Percentiles rank a stretch among this genome's conserved stretches.
Evolutionary conservation across 2,329 filamentous ascomycete species (phyloP).

Genomic region (Ceratocystiopsis sp.): DNA sequence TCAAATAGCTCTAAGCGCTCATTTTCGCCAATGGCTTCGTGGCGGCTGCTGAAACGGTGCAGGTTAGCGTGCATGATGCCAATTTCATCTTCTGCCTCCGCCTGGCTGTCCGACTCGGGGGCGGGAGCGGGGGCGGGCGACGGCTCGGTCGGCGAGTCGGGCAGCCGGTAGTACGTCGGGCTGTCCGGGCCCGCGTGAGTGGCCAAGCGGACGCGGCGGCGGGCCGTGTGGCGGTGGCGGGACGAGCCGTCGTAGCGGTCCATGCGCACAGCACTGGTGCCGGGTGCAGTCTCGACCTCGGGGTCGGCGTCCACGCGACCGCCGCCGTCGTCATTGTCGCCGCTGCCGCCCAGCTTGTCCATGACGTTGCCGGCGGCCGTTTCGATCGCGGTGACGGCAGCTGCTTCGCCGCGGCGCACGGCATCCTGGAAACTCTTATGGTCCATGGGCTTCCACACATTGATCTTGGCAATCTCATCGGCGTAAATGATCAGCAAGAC

Average conservation of each 20-base stretch:
- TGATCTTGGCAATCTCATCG: conserved; percentile 26
- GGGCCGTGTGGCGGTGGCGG: too few species aligned
- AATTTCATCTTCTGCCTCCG: not conserved
- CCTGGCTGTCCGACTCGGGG: not conserved
- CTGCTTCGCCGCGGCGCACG: conserved; percentile 1
- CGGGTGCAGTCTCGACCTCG: not conserved
- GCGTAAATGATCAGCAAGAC: conserved; percentile 29
- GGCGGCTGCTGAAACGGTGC: too few species aligned
- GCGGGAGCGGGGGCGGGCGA: not conserved
- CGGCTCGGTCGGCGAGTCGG: not conserved
- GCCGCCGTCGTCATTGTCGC: too few species aligned
- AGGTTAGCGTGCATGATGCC: too few species aligned
- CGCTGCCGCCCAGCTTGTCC: not conserved
- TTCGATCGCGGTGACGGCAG: not conserved
- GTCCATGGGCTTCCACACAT: conserved; percentile 21
- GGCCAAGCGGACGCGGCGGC: not conserved
- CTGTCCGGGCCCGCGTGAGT: not conserved
- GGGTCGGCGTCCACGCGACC: not conserved
- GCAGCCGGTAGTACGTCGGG: conserved; percentile 1
- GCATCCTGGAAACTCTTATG: conserved; percentile 8
- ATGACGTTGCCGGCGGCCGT: not conserved
- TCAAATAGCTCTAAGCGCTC: too few species aligned
- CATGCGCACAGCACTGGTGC: too few species aligned
- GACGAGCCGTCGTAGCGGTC: too few species aligned
- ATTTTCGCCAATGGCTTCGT: too few species aligned